Conservation (phyloP, 192 early-diverging fungal species). For the Paraglomus brasilianum region DNA sequence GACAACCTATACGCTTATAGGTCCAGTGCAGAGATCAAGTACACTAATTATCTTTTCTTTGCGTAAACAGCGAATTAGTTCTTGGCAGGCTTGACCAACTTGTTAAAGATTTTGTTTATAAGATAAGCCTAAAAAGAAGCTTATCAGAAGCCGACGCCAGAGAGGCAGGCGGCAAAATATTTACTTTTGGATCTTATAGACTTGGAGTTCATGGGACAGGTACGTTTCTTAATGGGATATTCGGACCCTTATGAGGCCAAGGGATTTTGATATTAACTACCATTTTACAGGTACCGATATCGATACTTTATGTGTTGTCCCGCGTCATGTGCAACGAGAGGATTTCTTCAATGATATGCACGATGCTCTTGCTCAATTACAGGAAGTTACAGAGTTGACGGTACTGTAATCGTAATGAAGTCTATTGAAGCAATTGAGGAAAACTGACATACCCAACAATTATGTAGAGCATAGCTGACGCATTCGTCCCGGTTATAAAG, state of each 20-base stretch:
- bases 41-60: conserved; percentile 20
- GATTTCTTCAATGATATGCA: conserved; percentile 93
- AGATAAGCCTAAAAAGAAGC: conserved; percentile 69
- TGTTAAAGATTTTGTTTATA: conserved; percentile 90
- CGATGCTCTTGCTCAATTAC: conserved; percentile 74
- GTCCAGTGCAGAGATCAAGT: conserved; percentile 1
- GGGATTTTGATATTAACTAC: background rate
- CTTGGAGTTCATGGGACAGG: conserved; percentile 93
- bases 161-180: conserved; percentile 93
- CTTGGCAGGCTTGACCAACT: conserved; percentile 84
- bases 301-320: conserved; percentile 95
- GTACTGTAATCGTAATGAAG: conserved; percentile 35
- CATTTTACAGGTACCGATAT: conserved; percentile 82
- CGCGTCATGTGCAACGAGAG: conserved; percentile 82
- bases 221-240: conserved; percentile 32
- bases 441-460: background rate
- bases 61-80: conserved; percentile 68
- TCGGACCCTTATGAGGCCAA: background rate
- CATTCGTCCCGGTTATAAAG: conserved; percentile 94
- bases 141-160: conserved; percentile 79
- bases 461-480: conserved; percentile 65
- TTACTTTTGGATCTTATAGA: conserved; percentile 95
- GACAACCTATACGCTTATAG: background rate
- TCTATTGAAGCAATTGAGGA: background rate
- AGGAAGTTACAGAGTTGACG: conserved; percentile 85